A percentile compares a stretch with the other conserved stretches of the same genome.
These are phyloP conservation scores for Hydnomerulius pinastri DNA, from an alignment of 768 basidiomycete genomes.

Conservation along the genomic window DNA sequence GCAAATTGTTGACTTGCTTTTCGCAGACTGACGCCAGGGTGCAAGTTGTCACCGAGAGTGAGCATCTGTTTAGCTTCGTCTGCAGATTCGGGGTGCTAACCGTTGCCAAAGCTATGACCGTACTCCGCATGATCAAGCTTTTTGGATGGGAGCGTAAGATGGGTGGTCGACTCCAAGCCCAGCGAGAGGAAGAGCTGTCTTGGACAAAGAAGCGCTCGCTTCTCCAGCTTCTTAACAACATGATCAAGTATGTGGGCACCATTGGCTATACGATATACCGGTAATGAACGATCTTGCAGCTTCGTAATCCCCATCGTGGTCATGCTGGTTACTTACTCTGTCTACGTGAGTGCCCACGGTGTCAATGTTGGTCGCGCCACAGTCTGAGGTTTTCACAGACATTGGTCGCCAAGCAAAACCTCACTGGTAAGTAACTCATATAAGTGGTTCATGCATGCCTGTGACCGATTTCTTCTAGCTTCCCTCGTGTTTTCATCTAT, in stretches of 20 bases:
- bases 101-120: slow-evolving; percentile 47
- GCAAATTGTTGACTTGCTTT: slow-evolving; percentile 42
- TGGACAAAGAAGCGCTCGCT: slow-evolving; percentile 55
- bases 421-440: slow-evolving; percentile 6
- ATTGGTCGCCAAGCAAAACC: slow-evolving; percentile 3
- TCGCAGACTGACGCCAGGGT: slow-evolving; percentile 40
- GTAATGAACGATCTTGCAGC: slow-evolving; percentile 31
- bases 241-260: slow-evolving; percentile 14
- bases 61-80: slow-evolving; percentile 18
- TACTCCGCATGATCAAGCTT: slow-evolving; percentile 69
- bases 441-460: not conserved
- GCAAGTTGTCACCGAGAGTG: slow-evolving; percentile 60
- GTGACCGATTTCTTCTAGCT: not conserved
- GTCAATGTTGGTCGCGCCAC: not conserved
- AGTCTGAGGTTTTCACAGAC: slow-evolving; percentile 1
- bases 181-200: slow-evolving; percentile 60
- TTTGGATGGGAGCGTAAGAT: slow-evolving; percentile 69
- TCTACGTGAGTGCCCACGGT: slow-evolving; percentile 46
- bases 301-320: slow-evolving; percentile 59
- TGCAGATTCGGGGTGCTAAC: not conserved
- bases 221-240: slow-evolving; percentile 43
- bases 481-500: slow-evolving; percentile 13
- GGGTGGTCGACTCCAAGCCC: slow-evolving; percentile 50
- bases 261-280: not conserved
- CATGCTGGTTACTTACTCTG: slow-evolving; percentile 65